A percentile compares a stretch with the other conserved stretches of the same genome.
Conservation (phyloP, 306 rosid genomes). For the Cyamopsis tetragonoloba region DNA sequence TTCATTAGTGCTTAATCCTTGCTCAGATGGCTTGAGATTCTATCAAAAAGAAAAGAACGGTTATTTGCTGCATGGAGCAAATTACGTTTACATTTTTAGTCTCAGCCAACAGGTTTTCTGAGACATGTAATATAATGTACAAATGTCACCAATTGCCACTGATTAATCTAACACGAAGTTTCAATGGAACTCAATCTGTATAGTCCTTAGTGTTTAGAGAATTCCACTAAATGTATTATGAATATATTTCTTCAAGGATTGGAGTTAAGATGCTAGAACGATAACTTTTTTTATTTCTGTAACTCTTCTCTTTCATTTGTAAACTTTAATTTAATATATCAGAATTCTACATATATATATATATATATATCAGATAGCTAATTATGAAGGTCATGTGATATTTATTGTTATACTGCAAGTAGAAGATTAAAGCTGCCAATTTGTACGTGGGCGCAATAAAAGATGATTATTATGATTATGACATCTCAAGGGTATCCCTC, state of each 20-base stretch:
- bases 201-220: background rate
- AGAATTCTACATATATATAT: background rate
- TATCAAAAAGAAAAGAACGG: background rate
- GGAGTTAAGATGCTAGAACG: background rate
- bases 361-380: background rate
- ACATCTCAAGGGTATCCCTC: background rate
- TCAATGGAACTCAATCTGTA: background rate
- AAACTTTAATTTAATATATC: background rate
- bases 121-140: background rate
- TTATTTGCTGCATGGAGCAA: background rate
- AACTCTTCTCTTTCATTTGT: background rate
- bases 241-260: background rate
- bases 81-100: background rate
- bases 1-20: constrained; percentile 9
- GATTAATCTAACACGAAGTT: background rate
- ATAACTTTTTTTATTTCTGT: background rate
- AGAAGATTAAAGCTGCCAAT: too few relatives aligned
- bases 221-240: background rate
- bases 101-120: background rate
- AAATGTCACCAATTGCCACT: background rate
- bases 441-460: too few relatives aligned
- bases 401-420: too few relatives aligned
- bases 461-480: background rate
- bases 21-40: background rate
- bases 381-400: background rate